Evolutionary conservation across 2,329 filamentous ascomycete species (phyloP).

Genomic region (Penicillium frequentans): DNA sequence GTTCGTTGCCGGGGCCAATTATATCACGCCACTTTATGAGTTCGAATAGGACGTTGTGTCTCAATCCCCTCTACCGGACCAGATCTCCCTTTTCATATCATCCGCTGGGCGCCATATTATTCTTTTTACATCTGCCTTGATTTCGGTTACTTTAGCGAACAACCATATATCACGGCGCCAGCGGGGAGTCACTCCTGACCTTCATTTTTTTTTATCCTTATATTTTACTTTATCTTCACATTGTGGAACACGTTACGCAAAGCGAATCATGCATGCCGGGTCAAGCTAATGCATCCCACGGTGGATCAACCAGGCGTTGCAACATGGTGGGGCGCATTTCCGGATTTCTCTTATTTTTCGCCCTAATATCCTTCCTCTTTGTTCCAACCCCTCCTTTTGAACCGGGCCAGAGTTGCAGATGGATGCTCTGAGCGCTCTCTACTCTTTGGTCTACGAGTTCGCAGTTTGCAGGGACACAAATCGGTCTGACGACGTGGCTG

Average conservation of each 20-base stretch:
- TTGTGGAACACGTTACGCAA: slow-evolving; percentile 8
- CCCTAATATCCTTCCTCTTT: slow-evolving; percentile 1
- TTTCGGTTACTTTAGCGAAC: slow-evolving; percentile 17
- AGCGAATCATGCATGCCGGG: slow-evolving; percentile 12
- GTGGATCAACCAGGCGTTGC: slow-evolving; percentile 12
- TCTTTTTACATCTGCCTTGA: slow-evolving; percentile 2
- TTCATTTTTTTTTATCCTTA: background rate
- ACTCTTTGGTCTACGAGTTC: background rate
- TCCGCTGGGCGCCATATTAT: background rate
- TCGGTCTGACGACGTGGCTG: slow-evolving; percentile 16
- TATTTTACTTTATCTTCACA: slow-evolving; percentile 2
- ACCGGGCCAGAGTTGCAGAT: slow-evolving; percentile 10
- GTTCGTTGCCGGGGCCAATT: slow-evolving; percentile 7
- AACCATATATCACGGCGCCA: slow-evolving; percentile 15
- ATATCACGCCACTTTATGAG: slow-evolving; percentile 10
- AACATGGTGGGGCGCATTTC: slow-evolving; percentile 6
- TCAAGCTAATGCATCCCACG: slow-evolving; percentile 4
- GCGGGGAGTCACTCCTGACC: slow-evolving; percentile 1
- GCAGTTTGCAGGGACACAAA: slow-evolving; percentile 9
- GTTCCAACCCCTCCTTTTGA: slow-evolving; percentile 12
- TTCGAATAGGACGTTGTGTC: slow-evolving; percentile 12
- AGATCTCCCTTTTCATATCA: background rate
- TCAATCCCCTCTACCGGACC: background rate
- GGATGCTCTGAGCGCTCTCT: background rate
- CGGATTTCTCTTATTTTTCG: background rate